phyloP scores from a whole-genome alignment of 768 basidiomycete species.

The Russula dissimulans region DNA sequence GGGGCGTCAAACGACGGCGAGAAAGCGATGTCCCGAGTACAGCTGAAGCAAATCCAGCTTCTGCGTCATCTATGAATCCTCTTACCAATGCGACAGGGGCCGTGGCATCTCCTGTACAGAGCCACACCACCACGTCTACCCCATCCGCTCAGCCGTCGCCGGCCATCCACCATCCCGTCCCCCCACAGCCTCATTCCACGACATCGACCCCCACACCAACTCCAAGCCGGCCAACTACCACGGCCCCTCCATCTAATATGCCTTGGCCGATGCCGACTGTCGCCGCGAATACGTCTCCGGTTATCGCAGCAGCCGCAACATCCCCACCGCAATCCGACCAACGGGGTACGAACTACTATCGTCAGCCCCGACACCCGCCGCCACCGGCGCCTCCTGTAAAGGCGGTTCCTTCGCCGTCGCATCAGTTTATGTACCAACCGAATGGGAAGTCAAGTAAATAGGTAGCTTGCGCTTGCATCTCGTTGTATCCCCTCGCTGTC shows the following conservation, averaged over 20 bases:
- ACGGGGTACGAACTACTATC: slow-evolving; percentile 12
- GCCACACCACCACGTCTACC: slow-evolving; percentile 14
- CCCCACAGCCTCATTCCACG: slow-evolving; percentile 8
- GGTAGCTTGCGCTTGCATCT: background rate
- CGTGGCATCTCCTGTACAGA: slow-evolving; percentile 16
- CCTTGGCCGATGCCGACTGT: slow-evolving; percentile 22
- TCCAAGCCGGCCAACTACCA: slow-evolving; percentile 11
- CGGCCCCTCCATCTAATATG: slow-evolving; percentile 8
- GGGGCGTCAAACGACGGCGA: slow-evolving; percentile 53
- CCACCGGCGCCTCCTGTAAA: background rate
- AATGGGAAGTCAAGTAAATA: slow-evolving; percentile 17
- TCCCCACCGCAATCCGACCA: slow-evolving; percentile 1
- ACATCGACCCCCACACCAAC: slow-evolving; percentile 13
- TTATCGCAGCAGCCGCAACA: slow-evolving; percentile 11
- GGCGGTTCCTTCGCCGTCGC: slow-evolving; percentile 6
- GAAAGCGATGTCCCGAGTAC: slow-evolving; percentile 23
- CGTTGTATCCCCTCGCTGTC: background rate
- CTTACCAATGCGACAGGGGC: slow-evolving; percentile 7
- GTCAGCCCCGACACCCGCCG: slow-evolving; percentile 8
- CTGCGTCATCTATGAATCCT: slow-evolving; percentile 8
- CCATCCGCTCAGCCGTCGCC: slow-evolving; percentile 18
- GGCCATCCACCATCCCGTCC: slow-evolving; percentile 14
- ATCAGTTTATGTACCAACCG: slow-evolving; percentile 19
- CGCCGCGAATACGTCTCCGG: slow-evolving; percentile 17
- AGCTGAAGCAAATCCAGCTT: slow-evolving; percentile 3